These are phyloP conservation scores for Vachellia pachyceras DNA, from an alignment of 306 rosid species.

Conservation along the genomic window DNA sequence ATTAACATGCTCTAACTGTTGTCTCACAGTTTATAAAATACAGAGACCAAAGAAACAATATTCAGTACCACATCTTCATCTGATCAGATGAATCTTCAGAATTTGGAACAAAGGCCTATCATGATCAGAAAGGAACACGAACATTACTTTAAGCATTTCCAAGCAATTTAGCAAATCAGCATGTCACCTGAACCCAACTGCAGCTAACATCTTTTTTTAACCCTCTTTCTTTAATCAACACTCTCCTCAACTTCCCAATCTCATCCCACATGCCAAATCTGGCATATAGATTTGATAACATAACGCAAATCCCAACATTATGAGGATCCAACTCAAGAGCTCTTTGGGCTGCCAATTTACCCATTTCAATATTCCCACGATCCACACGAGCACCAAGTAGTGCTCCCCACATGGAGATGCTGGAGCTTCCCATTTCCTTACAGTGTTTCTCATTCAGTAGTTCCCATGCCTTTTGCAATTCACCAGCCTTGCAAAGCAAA, in stretches of 20 bases:
- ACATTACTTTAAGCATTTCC: slow-evolving; percentile 22
- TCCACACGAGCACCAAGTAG: slow-evolving; percentile 72
- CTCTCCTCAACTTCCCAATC: slow-evolving; percentile 68
- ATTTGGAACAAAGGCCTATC: neutral
- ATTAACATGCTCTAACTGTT: neutral
- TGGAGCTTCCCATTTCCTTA: slow-evolving; percentile 42
- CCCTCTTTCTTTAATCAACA: slow-evolving; percentile 54
- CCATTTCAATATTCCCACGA: slow-evolving; percentile 64
- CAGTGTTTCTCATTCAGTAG: slow-evolving; percentile 51
- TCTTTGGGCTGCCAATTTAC: slow-evolving; percentile 65
- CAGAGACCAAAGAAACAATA: neutral
- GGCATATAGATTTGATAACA: slow-evolving; percentile 73
- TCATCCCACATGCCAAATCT: slow-evolving; percentile 80
- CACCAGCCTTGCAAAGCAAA: slow-evolving; percentile 81
- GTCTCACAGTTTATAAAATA: neutral
- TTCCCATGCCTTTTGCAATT: slow-evolving; percentile 72
- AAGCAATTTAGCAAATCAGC: slow-evolving; percentile 41
- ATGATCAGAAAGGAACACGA: slow-evolving; percentile 22
- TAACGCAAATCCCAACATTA: slow-evolving; percentile 59
- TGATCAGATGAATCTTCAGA: neutral
- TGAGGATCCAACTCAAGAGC: slow-evolving; percentile 73
- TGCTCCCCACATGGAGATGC: slow-evolving; percentile 74
- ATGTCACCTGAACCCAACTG: slow-evolving; percentile 71
- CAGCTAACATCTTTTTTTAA: slow-evolving; percentile 65
- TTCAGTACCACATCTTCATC: neutral